Conservation (phyloP, 371 early-diverging fungal genomes). For the Actinomortierella wolfii region DNA sequence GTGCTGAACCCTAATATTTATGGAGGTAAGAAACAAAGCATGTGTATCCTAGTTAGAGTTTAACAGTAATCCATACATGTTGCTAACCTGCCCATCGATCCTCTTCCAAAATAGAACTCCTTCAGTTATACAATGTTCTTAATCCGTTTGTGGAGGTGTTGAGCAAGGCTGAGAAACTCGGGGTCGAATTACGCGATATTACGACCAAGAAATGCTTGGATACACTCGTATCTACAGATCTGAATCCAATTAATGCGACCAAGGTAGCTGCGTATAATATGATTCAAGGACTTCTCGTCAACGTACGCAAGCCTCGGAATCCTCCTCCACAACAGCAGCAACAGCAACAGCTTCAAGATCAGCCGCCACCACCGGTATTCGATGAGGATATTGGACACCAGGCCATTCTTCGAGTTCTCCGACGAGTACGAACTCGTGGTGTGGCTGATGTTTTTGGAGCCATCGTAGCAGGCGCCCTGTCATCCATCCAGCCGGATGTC, state of each 20-base stretch:
- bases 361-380: background rate
- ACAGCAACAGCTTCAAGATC: background rate
- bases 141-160: slow-evolving; percentile 30
- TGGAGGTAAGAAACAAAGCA: slow-evolving; percentile 14
- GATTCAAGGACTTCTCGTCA: slow-evolving; percentile 32
- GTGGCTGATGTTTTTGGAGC: slow-evolving; percentile 42
- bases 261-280: slow-evolving; percentile 28
- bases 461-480: slow-evolving; percentile 33
- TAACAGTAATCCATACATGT: background rate
- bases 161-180: slow-evolving; percentile 10
- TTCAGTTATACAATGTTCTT: slow-evolving; percentile 34
- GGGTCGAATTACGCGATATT: slow-evolving; percentile 31
- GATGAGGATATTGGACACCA: slow-evolving; percentile 16
- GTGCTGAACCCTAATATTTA: slow-evolving; percentile 12
- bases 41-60: background rate
- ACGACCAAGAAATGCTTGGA: slow-evolving; percentile 20
- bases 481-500: slow-evolving; percentile 25
- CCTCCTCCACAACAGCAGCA: slow-evolving; percentile 1
- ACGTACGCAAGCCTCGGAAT: slow-evolving; percentile 7
- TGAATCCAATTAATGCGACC: slow-evolving; percentile 19
- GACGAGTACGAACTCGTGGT: slow-evolving; percentile 25
- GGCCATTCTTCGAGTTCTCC: slow-evolving; percentile 23
- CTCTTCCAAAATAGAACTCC: slow-evolving; percentile 15
- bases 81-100: too few species aligned
- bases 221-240: slow-evolving; percentile 23